Conservation (phyloP, 441 rosid genomes). For the Croton laevigatus region DNA sequence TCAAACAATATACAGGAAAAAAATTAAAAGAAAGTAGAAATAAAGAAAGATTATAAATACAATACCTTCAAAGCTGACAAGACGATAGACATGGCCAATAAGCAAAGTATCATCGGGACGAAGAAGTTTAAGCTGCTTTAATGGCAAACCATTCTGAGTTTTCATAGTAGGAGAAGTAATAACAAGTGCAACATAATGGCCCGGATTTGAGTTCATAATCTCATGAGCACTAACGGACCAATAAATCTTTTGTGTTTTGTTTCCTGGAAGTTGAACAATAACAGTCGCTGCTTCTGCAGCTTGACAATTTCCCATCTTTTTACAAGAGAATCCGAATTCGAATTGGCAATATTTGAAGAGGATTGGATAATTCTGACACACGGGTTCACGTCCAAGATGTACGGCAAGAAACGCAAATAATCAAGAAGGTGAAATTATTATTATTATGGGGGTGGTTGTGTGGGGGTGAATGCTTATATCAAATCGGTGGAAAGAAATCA, state of each 20-base stretch:
- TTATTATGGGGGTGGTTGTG: background rate
- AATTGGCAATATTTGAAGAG: background rate
- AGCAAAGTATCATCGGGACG: slow-evolving; percentile 71
- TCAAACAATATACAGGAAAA: background rate
- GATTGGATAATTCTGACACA: slow-evolving; percentile 11
- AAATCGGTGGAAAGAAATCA: no score
- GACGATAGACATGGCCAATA: slow-evolving; percentile 75
- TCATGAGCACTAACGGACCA: slow-evolving; percentile 73
- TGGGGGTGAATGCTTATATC: background rate
- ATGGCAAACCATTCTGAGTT: slow-evolving; percentile 47
- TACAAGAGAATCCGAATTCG: background rate
- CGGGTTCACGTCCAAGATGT: slow-evolving; percentile 14
- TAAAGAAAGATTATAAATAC: background rate
- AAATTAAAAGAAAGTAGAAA: no score
- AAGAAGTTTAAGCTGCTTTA: slow-evolving; percentile 82
- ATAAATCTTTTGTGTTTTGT: slow-evolving; percentile 66
- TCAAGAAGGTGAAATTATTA: background rate
- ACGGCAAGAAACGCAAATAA: slow-evolving; percentile 18
- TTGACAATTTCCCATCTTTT: slow-evolving; percentile 86
- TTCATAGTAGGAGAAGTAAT: slow-evolving; percentile 45
- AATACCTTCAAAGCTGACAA: slow-evolving; percentile 84
- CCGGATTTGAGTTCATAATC: slow-evolving; percentile 72
- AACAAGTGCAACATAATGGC: slow-evolving; percentile 79
- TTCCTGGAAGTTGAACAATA: slow-evolving; percentile 72
- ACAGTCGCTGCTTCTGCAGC: slow-evolving; percentile 85